Conservation (phyloP, 225 moss, liverwort and hornwort genomes). For the Polytrichum commune region DNA sequence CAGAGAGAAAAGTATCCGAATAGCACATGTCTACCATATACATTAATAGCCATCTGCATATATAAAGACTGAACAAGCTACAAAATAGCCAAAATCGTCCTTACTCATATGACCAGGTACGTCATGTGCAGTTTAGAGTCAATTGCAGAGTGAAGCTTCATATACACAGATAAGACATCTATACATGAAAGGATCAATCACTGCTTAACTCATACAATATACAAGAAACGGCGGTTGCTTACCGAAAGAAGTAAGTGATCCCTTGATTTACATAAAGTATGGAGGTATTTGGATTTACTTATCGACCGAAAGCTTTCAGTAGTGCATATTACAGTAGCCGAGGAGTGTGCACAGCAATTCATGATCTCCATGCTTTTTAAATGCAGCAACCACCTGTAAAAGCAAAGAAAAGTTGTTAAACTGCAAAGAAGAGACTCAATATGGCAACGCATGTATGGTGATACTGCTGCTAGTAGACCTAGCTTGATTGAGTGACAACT, state of each 20-base stretch:
- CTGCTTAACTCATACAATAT: neutral
- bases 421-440: no score
- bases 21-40: no score
- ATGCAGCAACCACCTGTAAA: neutral
- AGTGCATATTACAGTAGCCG: slow-evolving; percentile 19
- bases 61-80: neutral
- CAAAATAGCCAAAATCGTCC: neutral
- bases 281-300: slow-evolving; percentile 9
- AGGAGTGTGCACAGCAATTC: slow-evolving; percentile 24
- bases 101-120: neutral
- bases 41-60: neutral
- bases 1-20: no score
- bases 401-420: neutral
- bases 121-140: no score
- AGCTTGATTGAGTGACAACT: no score
- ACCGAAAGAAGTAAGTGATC: slow-evolving; percentile 22
- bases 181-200: no score
- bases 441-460: no score
- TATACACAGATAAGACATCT: no score
- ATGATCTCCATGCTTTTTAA: slow-evolving; percentile 38
- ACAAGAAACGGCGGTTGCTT: slow-evolving; percentile 8
- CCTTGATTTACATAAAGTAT: slow-evolving; percentile 22
- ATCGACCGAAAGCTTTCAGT: slow-evolving; percentile 12
- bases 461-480: no score
- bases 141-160: no score